Evolutionary conservation across 164 flowering plant genomes (phyloP).

Genomic region (Hamamelis virginiana): DNA sequence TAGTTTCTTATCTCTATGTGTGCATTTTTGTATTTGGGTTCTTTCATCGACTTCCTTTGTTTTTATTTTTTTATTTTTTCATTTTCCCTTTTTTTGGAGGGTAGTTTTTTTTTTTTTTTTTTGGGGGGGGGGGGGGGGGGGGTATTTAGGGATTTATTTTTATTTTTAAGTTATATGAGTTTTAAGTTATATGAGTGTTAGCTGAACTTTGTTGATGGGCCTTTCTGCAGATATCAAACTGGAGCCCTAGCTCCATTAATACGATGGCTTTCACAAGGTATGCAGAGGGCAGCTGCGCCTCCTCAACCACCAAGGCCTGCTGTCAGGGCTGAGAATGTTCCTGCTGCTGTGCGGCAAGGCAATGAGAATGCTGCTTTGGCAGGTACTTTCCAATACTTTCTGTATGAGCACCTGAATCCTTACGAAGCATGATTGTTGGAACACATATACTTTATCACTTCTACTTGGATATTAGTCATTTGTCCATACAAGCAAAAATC

Average conservation of each 20-base stretch:
- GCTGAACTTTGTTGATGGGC: not conserved
- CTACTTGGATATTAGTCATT: not conserved
- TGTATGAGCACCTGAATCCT: not conserved
- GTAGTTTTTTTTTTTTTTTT: too few relatives aligned
- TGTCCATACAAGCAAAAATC: not conserved
- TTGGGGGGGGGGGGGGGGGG: too few relatives aligned
- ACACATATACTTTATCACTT: too few relatives aligned
- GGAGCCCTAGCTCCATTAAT: conserved; percentile 88
- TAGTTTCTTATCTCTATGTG: not conserved
- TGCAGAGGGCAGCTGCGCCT: conserved; percentile 83
- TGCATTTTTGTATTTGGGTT: too few relatives aligned
- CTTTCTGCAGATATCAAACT: conserved; percentile 74
- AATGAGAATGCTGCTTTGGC: conserved; percentile 54
- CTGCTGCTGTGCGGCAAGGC: conserved; percentile 48
- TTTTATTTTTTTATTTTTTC: too few relatives aligned
- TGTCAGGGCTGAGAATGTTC: conserved; percentile 56
- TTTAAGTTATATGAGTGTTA: too few relatives aligned
- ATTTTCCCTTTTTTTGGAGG: too few relatives aligned
- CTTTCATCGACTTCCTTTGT: too few relatives aligned
- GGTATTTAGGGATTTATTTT: too few relatives aligned
- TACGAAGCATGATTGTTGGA: not conserved
- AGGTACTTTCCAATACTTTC: conserved; percentile 43
- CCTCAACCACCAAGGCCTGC: conserved; percentile 68
- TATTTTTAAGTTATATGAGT: too few relatives aligned
- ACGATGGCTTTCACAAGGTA: conserved; percentile 89